Base-by-base conservation (phyloP, 1,284 basidiomycete genomes). In the Melampsora americana region DNA sequence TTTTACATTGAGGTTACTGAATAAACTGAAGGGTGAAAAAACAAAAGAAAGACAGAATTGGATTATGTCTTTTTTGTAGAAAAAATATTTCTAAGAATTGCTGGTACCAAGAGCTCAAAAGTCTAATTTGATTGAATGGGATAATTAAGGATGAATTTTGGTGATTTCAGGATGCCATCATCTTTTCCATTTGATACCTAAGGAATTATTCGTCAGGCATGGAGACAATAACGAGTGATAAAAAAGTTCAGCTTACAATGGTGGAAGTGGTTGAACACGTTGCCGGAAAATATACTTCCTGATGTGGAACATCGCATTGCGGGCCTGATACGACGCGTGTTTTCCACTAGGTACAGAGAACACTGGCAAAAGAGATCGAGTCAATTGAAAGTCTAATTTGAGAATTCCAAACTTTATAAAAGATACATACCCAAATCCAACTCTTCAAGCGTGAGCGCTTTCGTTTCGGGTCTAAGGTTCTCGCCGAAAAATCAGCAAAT, bases 391-490 rank as follows among this genome's bases (percentile, higher is more conserved):
- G 20, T 23, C 44, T 30, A 7, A 23, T n/a, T n/a, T n/a, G n/a
- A n/a, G n/a, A 28, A 14, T 30, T 28, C 12, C 23, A 39, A 26
- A 1, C 18, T n/a, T 60, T 60, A 7, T 14, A n/a, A n/a, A n/a
- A 60, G 26, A 42, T 39, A 61, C 32, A 20, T 60, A 44, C 68
- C 68, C 23, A 44, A 18, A 42, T 69, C 68, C 35, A 80, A 78
- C 72, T 81, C 81, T 65, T 80, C 81, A 42, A 81, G 77, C 14
- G 81, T 79, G 12, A 81, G 62, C 1, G 80, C 78, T 59, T 80
- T 79, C 30, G 80, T 83, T 76, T 83, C 83, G 18, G 80, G 80
- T 79, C 81, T 82, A 79, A 70, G 78, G 77, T 82, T 80, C 77
- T 79, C 81, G 65, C 81, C 79, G 61, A 81, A 50, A 68, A 35